Evolutionary conservation across 768 basidiomycete genomes (phyloP).

Genomic region (Leccinum rimulosum): DNA sequence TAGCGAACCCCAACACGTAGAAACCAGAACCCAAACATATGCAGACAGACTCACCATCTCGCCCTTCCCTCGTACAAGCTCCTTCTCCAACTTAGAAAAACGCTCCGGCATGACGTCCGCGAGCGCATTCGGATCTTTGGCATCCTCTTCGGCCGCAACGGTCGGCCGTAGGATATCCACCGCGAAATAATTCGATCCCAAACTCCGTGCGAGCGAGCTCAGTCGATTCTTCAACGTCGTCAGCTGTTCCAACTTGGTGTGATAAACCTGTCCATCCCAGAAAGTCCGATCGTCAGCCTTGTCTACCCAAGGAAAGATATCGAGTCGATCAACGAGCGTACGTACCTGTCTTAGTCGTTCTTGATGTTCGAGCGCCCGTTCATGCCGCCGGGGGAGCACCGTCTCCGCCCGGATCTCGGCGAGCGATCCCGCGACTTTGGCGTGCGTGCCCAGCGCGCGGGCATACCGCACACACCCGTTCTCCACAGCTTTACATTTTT

Average conservation of each 20-base stretch:
- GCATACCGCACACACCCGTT: constrained; percentile 63
- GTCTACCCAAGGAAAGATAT: background rate
- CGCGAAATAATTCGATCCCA: constrained; percentile 58
- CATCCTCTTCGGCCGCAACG: constrained; percentile 40
- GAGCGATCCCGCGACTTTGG: constrained; percentile 61
- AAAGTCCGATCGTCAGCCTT: background rate
- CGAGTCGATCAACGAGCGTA: background rate
- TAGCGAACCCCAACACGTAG: background rate
- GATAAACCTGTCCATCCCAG: constrained; percentile 51
- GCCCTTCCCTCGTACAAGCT: constrained; percentile 79
- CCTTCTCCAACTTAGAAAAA: constrained; percentile 78
- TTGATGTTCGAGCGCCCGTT: constrained; percentile 65
- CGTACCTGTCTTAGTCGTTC: constrained; percentile 78
- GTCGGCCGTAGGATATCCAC: constrained; percentile 53
- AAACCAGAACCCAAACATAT: background rate
- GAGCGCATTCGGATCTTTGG: constrained; percentile 39
- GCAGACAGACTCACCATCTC: constrained; percentile 64
- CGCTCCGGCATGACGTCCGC: constrained; percentile 79
- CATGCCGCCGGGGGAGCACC: constrained; percentile 69
- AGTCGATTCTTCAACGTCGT: constrained; percentile 69
- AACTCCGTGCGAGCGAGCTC: constrained; percentile 52
- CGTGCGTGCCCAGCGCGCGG: constrained; percentile 67
- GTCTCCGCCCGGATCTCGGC: constrained; percentile 71
- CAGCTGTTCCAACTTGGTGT: constrained; percentile 75
- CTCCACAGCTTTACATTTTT: constrained; percentile 60